Percentiles rank a stretch among this genome's conserved stretches.
Conservation (phyloP, 139 green algal genomes). For the Bryopsis sp. region DNA sequence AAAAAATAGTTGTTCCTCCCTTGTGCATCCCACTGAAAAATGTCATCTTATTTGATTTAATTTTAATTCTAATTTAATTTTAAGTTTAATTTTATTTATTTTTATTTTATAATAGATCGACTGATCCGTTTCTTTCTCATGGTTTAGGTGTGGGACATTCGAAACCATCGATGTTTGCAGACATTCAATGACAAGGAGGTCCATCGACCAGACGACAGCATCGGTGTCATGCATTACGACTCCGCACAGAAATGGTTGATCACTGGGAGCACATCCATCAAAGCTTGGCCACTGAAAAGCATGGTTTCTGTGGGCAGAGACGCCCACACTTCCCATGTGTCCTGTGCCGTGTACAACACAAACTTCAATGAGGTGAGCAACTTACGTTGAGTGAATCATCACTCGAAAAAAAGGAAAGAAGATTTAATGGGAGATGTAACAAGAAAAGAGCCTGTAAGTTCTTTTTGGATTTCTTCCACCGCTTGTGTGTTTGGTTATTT, state of each 20-base stretch:
- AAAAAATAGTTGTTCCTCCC: too few species aligned
- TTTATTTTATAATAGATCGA: too few species aligned
- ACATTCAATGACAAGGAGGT: constrained; percentile 43
- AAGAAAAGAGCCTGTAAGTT: too few species aligned
- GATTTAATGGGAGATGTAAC: too few species aligned
- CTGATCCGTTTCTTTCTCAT: too few species aligned
- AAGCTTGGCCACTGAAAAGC: constrained; percentile 17
- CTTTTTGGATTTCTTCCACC: not conserved
- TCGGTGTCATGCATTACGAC: constrained; percentile 35
- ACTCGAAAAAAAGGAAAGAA: too few species aligned
- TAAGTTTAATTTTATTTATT: too few species aligned
- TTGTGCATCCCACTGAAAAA: too few species aligned
- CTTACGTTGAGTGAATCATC: too few species aligned
- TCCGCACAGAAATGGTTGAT: constrained; percentile 12
- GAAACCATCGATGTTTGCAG: constrained; percentile 62
- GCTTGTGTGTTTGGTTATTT: not conserved
- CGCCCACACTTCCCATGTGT: constrained; percentile 23
- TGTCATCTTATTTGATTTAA: too few species aligned
- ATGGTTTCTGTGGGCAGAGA: constrained; percentile 8
- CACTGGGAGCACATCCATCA: not conserved
- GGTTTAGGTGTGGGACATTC: constrained; percentile 63
- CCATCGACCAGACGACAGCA: constrained; percentile 36
- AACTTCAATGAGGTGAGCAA: constrained; percentile 38
- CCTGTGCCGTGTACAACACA: constrained; percentile 40
- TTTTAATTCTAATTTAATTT: too few species aligned